These are phyloP conservation scores for Phytophthora rubi DNA, from an alignment of 352 stramenopile species.

Conservation along the genomic window DNA sequence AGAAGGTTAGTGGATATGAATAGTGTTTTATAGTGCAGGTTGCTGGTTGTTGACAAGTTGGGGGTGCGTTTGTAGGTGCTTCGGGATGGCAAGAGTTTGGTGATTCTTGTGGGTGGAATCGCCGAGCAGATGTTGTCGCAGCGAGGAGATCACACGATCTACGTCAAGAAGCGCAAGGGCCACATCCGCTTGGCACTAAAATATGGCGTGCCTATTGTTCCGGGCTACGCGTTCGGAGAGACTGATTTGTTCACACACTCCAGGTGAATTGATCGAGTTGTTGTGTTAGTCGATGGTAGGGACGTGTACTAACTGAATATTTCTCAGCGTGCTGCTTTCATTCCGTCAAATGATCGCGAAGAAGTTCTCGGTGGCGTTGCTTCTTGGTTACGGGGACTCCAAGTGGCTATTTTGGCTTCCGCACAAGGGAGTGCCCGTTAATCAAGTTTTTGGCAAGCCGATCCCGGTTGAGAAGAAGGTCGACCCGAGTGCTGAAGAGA, in stretches of 20 bases:
- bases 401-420: constrained; percentile 65
- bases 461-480: constrained; percentile 69
- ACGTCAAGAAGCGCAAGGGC: constrained; percentile 85
- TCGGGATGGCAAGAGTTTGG: constrained; percentile 71
- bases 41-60: constrained; percentile 2
- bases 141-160: constrained; percentile 74
- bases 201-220: constrained; percentile 78
- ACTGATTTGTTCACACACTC: constrained; percentile 87
- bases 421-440: constrained; percentile 61
- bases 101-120: constrained; percentile 84
- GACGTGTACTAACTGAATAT: not conserved
- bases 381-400: constrained; percentile 64
- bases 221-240: constrained; percentile 83
- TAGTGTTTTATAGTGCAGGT: not conserved
- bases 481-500: constrained; percentile 62
- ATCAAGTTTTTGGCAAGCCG: constrained; percentile 80
- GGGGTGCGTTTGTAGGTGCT: constrained; percentile 43
- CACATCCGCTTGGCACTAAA: constrained; percentile 80
- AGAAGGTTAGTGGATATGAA: constrained; percentile 41
- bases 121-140: constrained; percentile 85
- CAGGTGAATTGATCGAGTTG: constrained; percentile 36
- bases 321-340: constrained; percentile 56
- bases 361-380: constrained; percentile 67
- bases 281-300: not conserved
- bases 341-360: constrained; percentile 77